Evolutionary conservation across 176 grass and related monocot genomes (phyloP).

Genomic region (Guadua angustifolia): DNA sequence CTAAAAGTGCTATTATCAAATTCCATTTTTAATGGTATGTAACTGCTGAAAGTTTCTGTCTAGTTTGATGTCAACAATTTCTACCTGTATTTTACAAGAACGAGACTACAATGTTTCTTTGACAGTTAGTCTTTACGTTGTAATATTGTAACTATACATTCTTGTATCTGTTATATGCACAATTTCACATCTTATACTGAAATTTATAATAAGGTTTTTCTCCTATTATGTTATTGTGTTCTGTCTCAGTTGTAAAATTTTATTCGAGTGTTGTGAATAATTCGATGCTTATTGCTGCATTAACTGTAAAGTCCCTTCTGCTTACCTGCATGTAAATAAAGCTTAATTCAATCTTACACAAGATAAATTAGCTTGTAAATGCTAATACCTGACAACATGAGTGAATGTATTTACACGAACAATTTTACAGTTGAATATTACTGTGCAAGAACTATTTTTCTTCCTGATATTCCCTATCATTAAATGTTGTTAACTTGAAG

Average conservation of each 20-base stretch:
- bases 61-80: too few species aligned
- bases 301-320: neutral
- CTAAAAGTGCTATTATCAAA: too few species aligned
- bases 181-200: too few species aligned
- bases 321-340: neutral
- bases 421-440: neutral
- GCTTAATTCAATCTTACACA: neutral
- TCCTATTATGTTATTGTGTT: neutral
- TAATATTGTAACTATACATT: neutral
- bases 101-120: neutral
- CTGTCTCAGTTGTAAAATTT: neutral
- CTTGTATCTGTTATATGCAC: too few species aligned
- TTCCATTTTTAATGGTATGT: too few species aligned
- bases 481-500: neutral
- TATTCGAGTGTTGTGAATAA: neutral
- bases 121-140: too few species aligned
- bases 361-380: neutral
- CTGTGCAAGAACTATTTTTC: neutral
- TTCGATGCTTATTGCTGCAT: neutral
- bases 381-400: neutral
- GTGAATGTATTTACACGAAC: neutral
- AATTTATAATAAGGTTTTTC: neutral
- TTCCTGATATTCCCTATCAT: neutral
- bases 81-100: neutral
- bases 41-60: too few species aligned